Conservation (phyloP, 352 stramenopile species). For the Phytopythium ostracodes region DNA sequence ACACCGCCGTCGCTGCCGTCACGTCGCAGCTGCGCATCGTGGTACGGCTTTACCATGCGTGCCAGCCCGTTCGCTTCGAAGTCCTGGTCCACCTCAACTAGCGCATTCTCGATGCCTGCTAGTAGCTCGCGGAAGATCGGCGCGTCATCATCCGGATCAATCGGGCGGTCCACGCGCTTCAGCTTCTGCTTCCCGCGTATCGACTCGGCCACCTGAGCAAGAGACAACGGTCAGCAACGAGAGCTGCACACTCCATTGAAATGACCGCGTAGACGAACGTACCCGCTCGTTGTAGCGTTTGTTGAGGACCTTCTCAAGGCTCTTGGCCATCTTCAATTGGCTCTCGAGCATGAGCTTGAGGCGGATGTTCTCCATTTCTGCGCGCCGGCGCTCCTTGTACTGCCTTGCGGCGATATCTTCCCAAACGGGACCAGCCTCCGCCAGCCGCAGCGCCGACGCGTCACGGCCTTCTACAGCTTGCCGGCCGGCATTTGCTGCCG, state of each 20-base stretch:
- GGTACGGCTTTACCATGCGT: conserved; percentile 44
- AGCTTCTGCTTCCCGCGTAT: conserved; percentile 41
- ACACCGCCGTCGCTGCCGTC: conserved; percentile 29
- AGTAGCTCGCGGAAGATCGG: conserved; percentile 46
- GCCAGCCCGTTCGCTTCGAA: conserved; percentile 48
- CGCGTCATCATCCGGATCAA: conserved; percentile 35
- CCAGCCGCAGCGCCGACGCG: conserved; percentile 22
- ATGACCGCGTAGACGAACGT: neutral
- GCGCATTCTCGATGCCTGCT: conserved; percentile 31
- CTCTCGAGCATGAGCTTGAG: conserved; percentile 43
- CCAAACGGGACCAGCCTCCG: conserved; percentile 40
- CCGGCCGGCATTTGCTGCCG: conserved; percentile 7
- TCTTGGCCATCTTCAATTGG: conserved; percentile 44
- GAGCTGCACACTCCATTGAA: neutral
- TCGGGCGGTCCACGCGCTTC: conserved; percentile 24
- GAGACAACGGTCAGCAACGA: neutral
- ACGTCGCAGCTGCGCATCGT: conserved; percentile 39
- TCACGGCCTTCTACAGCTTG: conserved; percentile 1
- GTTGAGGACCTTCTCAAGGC: conserved; percentile 28
- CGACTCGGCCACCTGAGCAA: conserved; percentile 39
- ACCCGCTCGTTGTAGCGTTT: conserved; percentile 20
- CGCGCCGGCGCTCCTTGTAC: conserved; percentile 40
- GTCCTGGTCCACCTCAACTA: conserved; percentile 41
- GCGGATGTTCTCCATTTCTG: conserved; percentile 48
- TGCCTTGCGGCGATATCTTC: conserved; percentile 47